Percentiles rank a stretch among this genome's conserved stretches.
phyloP scores from a whole-genome alignment of 352 stramenopile species.

The Globisporangium middletonii region DNA sequence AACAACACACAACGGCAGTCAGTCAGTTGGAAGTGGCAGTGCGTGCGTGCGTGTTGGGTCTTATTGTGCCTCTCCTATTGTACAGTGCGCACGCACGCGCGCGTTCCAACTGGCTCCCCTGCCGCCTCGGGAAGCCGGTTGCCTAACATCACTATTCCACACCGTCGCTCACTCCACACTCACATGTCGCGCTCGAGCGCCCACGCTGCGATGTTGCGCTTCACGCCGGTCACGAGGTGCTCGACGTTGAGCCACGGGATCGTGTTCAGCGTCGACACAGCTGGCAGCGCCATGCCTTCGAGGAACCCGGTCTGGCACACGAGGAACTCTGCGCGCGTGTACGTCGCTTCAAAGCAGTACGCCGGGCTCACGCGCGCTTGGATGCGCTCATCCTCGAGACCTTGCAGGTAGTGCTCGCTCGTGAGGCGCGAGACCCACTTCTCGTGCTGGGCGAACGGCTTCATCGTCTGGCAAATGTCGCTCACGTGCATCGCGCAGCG shows the following conservation, averaged over 20 bases:
- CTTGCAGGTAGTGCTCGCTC: constrained; percentile 66
- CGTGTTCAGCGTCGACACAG: constrained; percentile 44
- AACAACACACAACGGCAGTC: too few species aligned
- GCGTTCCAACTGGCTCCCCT: too few species aligned
- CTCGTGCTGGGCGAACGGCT: constrained; percentile 65
- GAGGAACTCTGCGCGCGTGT: constrained; percentile 43
- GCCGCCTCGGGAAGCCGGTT: too few species aligned
- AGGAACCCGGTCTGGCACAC: constrained; percentile 57
- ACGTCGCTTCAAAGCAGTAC: constrained; percentile 52
- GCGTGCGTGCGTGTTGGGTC: constrained; percentile 1
- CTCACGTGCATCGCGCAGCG: constrained; percentile 76
- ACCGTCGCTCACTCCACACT: background rate
- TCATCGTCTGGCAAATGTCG: constrained; percentile 82
- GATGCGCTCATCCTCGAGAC: constrained; percentile 49
- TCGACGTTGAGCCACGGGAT: constrained; percentile 59
- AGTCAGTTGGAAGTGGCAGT: background rate
- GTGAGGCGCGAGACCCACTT: constrained; percentile 74
- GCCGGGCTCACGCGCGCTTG: constrained; percentile 30
- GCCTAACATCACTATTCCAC: constrained; percentile 1
- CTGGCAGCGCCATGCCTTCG: constrained; percentile 44
- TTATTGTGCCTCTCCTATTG: constrained; percentile 5
- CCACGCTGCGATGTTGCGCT: constrained; percentile 59
- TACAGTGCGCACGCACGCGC: constrained; percentile 5
- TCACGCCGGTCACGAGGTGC: constrained; percentile 43
- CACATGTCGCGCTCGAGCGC: constrained; percentile 5